These are phyloP conservation scores for Asterella californica DNA, from an alignment of 225 moss, liverwort and hornwort species.

Conservation along the genomic window DNA sequence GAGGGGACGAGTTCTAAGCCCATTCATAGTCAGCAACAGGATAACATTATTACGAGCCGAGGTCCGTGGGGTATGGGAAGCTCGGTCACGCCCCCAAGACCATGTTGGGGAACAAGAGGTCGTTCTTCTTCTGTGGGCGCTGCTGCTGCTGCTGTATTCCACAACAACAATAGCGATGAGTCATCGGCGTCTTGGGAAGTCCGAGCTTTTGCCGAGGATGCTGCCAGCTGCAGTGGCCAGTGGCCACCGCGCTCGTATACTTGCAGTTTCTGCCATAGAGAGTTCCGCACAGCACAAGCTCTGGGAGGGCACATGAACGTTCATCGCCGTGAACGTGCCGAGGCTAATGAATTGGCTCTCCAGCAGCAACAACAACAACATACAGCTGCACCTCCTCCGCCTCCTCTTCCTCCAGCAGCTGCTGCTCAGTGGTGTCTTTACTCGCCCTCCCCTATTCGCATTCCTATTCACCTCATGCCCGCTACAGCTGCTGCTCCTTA, in stretches of 20 bases:
- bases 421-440: slow-evolving; percentile 19
- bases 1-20: neutral
- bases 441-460: slow-evolving; percentile 3
- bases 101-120: neutral
- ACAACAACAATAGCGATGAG: slow-evolving; percentile 23
- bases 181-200: slow-evolving; percentile 58
- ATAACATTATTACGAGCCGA: neutral
- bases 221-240: slow-evolving; percentile 49
- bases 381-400: neutral
- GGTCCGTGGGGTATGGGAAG: neutral
- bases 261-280: slow-evolving; percentile 60
- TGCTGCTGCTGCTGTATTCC: neutral
- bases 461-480: neutral
- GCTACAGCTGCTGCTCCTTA: neutral
- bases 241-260: slow-evolving; percentile 69
- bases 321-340: slow-evolving; percentile 57
- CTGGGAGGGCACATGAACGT: slow-evolving; percentile 77
- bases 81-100: neutral
- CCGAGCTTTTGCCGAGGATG: slow-evolving; percentile 62
- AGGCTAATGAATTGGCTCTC: slow-evolving; percentile 54
- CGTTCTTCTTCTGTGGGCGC: neutral
- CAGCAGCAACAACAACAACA: slow-evolving; percentile 29
- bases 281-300: slow-evolving; percentile 65
- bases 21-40: neutral
- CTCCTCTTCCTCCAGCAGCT: neutral